Conservation (phyloP, 805 yeast genomes). For the Brettanomyces naardenensis region DNA sequence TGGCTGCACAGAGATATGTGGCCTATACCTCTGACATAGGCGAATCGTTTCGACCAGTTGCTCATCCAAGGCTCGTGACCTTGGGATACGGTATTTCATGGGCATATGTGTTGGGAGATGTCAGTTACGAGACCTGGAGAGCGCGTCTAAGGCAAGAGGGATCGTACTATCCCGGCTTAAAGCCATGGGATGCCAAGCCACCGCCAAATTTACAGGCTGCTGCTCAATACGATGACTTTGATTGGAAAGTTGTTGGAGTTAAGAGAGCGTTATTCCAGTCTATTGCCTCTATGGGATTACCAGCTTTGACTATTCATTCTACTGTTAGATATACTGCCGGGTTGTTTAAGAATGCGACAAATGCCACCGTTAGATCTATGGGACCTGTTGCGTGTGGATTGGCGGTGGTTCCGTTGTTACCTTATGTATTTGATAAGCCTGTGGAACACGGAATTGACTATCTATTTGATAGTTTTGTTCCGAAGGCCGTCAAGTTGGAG, state of each 20-base stretch:
- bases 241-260: constrained; percentile 57
- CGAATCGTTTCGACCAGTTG: constrained; percentile 78
- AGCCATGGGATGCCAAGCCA: constrained; percentile 59
- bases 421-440: constrained; percentile 76
- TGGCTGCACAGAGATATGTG: constrained; percentile 72
- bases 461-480: constrained; percentile 35
- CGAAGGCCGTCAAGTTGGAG: neutral
- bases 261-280: constrained; percentile 77
- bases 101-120: constrained; percentile 71
- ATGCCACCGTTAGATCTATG: constrained; percentile 42
- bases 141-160: constrained; percentile 62
- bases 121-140: constrained; percentile 65
- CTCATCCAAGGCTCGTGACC: constrained; percentile 57
- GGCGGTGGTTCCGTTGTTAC: constrained; percentile 68
- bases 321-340: constrained; percentile 62
- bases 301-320: constrained; percentile 79
- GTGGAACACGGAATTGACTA: constrained; percentile 63
- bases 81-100: constrained; percentile 69
- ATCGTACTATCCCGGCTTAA: constrained; percentile 46
- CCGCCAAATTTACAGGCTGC: constrained; percentile 32
- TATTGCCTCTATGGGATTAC: constrained; percentile 79
- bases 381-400: constrained; percentile 80
- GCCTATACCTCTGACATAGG: constrained; percentile 87
- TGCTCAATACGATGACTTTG: constrained; percentile 35
- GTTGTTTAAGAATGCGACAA: constrained; percentile 48